Conservation (phyloP, 2,329 filamentous ascomycete species). For the Coleophoma crateriformis region DNA sequence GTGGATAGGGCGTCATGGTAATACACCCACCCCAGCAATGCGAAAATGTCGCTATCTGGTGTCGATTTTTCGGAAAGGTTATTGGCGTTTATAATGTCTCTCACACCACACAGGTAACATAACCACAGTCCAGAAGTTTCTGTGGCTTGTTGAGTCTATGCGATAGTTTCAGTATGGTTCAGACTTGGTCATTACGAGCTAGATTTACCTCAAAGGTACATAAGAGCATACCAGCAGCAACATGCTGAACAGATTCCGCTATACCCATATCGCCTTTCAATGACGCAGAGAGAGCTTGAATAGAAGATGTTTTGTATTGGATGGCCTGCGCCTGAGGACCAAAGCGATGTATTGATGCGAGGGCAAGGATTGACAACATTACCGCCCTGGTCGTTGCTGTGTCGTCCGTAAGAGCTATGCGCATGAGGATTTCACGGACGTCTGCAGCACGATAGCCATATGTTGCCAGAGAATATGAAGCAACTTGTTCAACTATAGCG, state of each 20-base stretch:
- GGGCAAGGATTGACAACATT: background rate
- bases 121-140: background rate
- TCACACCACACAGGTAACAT: background rate
- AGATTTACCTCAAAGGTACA: constrained; percentile 1
- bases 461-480: background rate
- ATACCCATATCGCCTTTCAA: background rate
- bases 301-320: background rate
- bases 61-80: background rate
- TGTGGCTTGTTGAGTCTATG: background rate
- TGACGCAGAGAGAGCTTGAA: background rate
- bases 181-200: background rate
- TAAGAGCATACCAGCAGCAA: background rate
- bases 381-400: background rate
- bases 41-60: background rate
- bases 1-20: background rate
- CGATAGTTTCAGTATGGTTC: background rate
- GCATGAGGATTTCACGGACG: background rate
- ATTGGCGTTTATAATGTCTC: background rate
- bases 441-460: background rate
- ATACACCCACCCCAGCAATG: background rate
- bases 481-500: background rate
- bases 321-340: background rate
- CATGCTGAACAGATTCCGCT: background rate
- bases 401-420: background rate
- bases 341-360: background rate